These are phyloP conservation scores for Xylaria sp. DNA, from an alignment of 2,329 filamentous ascomycete species.

Conservation along the genomic window DNA sequence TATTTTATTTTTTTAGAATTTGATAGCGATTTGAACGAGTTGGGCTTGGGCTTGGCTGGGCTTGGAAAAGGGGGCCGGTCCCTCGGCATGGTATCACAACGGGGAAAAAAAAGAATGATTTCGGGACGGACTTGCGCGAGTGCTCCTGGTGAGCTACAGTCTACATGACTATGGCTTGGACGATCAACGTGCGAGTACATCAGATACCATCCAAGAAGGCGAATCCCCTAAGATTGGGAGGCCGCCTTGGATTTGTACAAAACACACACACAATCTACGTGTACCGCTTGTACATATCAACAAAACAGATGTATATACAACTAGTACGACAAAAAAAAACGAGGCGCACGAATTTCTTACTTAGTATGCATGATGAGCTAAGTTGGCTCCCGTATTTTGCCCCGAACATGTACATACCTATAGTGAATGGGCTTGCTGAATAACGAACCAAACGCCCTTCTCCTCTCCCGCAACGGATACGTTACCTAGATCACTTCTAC, in stretches of 20 bases:
- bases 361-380: background rate
- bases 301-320: slow-evolving; percentile 25
- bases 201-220: slow-evolving; percentile 17
- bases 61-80: slow-evolving; percentile 22
- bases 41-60: background rate
- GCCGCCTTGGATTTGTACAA: slow-evolving; percentile 27
- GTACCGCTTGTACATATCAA: slow-evolving; percentile 29
- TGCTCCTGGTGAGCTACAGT: slow-evolving; percentile 32
- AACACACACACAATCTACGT: slow-evolving; percentile 15
- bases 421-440: background rate
- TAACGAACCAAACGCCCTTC: background rate
- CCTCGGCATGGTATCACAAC: slow-evolving; percentile 17
- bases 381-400: background rate
- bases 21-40: slow-evolving; percentile 2
- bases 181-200: slow-evolving; percentile 11
- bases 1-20: background rate
- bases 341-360: background rate
- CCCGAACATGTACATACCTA: background rate
- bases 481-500: background rate
- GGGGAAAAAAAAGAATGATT: background rate
- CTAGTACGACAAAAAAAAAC: background rate
- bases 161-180: slow-evolving; percentile 32
- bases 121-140: slow-evolving; percentile 8
- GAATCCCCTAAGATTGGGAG: slow-evolving; percentile 9
- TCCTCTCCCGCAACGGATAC: background rate